A percentile compares a stretch with the other conserved stretches of the same genome.
Evolutionary conservation across 31 red algal species (phyloP).

Genomic region (Odonthalia washingtoniensis): DNA sequence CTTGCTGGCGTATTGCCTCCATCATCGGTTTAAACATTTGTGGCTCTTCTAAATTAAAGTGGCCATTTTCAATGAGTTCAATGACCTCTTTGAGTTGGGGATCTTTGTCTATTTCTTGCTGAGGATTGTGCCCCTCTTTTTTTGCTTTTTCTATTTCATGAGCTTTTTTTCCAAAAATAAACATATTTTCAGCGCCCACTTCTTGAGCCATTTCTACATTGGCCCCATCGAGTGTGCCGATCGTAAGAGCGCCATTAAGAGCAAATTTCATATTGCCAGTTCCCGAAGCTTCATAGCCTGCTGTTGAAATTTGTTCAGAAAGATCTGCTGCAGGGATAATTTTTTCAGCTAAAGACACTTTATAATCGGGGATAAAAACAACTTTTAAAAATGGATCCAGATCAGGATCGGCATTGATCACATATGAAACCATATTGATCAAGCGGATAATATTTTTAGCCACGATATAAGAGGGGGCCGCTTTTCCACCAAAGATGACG

Average conservation of each 20-base stretch:
- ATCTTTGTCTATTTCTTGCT: conserved; percentile 82
- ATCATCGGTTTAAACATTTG: conserved; percentile 77
- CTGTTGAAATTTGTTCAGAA: conserved; percentile 99
- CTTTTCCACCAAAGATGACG: conserved; percentile 92
- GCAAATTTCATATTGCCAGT: conserved; percentile 99
- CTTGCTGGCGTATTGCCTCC: conserved; percentile 84
- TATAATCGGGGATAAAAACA: conserved; percentile 97
- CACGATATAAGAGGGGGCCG: conserved; percentile 91
- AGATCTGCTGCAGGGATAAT: conserved; percentile 98
- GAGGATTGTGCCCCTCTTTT: conserved; percentile 79
- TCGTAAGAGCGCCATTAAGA: conserved; percentile 97
- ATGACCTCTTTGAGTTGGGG: conserved; percentile 82
- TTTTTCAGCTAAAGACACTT: conserved; percentile 90
- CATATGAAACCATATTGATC: conserved; percentile 93
- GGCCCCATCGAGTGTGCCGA: conserved; percentile 99
- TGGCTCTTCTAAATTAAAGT: conserved; percentile 66
- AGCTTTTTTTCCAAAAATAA: conserved; percentile 92
- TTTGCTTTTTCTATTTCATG: conserved; percentile 84
- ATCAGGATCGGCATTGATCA: conserved; percentile 92
- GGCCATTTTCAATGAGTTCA: conserved; percentile 74
- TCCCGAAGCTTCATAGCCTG: conserved; percentile 98
- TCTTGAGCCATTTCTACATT: conserved; percentile 99
- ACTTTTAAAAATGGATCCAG: conserved; percentile 91
- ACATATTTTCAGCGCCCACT: conserved; percentile 95
- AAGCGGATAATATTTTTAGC: conserved; percentile 98